Base-by-base conservation (phyloP, 1,284 basidiomycete species). In the Mycena citricolor region DNA sequence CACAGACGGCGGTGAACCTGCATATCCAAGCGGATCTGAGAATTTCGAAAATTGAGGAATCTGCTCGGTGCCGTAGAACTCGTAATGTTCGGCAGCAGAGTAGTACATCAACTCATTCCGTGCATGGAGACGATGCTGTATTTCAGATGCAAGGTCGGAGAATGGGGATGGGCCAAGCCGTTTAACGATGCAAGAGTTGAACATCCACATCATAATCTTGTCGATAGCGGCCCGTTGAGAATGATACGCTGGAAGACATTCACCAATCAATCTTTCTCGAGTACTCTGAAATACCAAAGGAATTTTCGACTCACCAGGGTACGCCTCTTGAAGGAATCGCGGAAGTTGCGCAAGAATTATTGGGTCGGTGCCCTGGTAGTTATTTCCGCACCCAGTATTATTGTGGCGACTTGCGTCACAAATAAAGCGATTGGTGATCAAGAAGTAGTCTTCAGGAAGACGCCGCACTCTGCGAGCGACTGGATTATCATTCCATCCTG, bases 261-360 rank as follows among this genome's bases (percentile, higher is more conserved):
- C n/a, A n/a, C n/a, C n/a, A n/a, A n/a, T n/a, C n/a, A n/a, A n/a
- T n/a, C n/a, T n/a, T n/a, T n/a, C n/a, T n/a, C n/a, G n/a, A n/a
- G n/a, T n/a, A n/a, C n/a, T n/a, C n/a, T n/a, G n/a, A n/a, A n/a
- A n/a, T n/a, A n/a, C n/a, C n/a, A n/a, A n/a, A n/a, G n/a, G n/a
- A n/a, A n/a, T n/a, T n/a, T n/a, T n/a, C n/a, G n/a, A 40, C 39
- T 16, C 33, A 54, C 52, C 49, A 4, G 52, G 52, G 19, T 51
- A 54, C 5, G 44, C 40, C 16, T 28, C 45, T 31, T 51, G 49
- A n/a, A 54, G 28, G 25, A 32, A 38, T 4, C 42, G 28, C 28
- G 49, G 52, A 11, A 51, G 38, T 32, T 54, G 52, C 6, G 22
- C 34, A 19, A 51, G 24, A n/a, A 51, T 54, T 13, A 32, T 26